Base-by-base conservation (phyloP, 345 rosid genomes). In the Camelina hispida region DNA sequence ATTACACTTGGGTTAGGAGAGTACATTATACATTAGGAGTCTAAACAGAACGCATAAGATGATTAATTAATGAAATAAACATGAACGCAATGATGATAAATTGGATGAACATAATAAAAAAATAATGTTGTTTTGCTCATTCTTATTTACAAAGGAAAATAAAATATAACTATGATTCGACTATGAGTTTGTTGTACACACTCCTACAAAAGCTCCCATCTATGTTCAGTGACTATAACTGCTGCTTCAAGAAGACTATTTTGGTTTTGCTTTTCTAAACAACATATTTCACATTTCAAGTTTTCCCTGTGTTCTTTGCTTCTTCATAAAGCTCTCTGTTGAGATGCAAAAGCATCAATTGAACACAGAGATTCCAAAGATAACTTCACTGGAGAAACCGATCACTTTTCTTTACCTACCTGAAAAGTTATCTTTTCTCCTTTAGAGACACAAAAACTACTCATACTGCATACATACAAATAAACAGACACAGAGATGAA, bases 361-460 rank as follows among this genome's bases (percentile, higher is more conserved):
- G 60, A 57, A 59, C 56, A 66, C 51, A 72, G 51, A 72, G 73
- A 78, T 72, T 59, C 77, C 52, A 72, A 72, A 71, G 72, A 71
- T 57, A 70, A 30, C 62, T 38, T 64, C 60, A 37, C 1, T 23
- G 37, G 40, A 63, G 40, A 47, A 68, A 62, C 40, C 22, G n/a
- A 58, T 69, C 58, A 48, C 67, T 15, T 77, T 76, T 58, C 76
- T 78, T 78, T 65, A 15, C 81, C 73, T 71, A 28, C 16, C 61
- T 58, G 68, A 65, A 66, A 78, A 78, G 77, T 71, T 72, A 66
- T 78, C 69, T 66, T 66, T 66, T 35, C 80, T 44, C 15, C 62
- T 30, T 56, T 12, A 65, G n/a, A 44, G 12, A 50, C 76, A 70
- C 54, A 63, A 65, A 72, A 56, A 7, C 76, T 10, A 77, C 20